Percentiles rank a stretch among this genome's conserved stretches.
These are phyloP conservation scores for Hypoxylon intermedium DNA, from an alignment of 495 filamentous ascomycete genomes.

Conservation along the genomic window DNA sequence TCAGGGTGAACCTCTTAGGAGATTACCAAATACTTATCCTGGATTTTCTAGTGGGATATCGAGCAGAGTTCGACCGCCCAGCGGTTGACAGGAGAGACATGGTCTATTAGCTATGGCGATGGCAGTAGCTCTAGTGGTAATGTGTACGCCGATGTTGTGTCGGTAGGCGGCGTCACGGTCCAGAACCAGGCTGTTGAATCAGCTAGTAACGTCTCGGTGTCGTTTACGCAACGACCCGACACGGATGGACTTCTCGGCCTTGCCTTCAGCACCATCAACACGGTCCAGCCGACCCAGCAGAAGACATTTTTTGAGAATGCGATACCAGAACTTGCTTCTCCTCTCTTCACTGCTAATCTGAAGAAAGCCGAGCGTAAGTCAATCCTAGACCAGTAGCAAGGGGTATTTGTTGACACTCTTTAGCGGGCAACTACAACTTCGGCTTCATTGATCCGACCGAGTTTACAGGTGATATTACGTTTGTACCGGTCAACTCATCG, in stretches of 20 bases:
- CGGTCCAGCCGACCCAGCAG: conserved; percentile 65
- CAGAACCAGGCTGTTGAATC: conserved; percentile 75
- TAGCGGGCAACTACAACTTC: conserved; percentile 69
- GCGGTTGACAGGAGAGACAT: conserved; percentile 61
- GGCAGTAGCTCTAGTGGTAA: conserved; percentile 70
- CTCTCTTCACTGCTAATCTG: conserved; percentile 75
- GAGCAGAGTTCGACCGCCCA: conserved; percentile 55
- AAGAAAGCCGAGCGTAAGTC: conserved; percentile 64
- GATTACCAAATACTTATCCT: conserved; percentile 1
- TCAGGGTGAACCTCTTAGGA: not conserved
- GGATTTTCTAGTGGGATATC: conserved; percentile 64
- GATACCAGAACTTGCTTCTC: conserved; percentile 62
- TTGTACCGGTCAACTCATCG: conserved; percentile 63
- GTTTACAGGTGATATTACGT: conserved; percentile 68
- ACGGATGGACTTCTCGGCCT: conserved; percentile 80
- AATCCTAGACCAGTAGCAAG: not conserved
- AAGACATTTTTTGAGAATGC: conserved; percentile 82
- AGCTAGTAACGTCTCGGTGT: conserved; percentile 66
- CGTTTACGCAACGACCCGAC: conserved; percentile 66
- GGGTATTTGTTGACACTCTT: conserved; percentile 2
- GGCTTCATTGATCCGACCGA: conserved; percentile 66
- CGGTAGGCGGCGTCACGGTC: conserved; percentile 72
- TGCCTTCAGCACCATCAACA: conserved; percentile 77
- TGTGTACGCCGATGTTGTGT: conserved; percentile 79
- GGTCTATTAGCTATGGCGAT: conserved; percentile 79